phyloP scores from a whole-genome alignment of 2,329 filamentous ascomycete species.

The Ustilaginoidea virens region DNA sequence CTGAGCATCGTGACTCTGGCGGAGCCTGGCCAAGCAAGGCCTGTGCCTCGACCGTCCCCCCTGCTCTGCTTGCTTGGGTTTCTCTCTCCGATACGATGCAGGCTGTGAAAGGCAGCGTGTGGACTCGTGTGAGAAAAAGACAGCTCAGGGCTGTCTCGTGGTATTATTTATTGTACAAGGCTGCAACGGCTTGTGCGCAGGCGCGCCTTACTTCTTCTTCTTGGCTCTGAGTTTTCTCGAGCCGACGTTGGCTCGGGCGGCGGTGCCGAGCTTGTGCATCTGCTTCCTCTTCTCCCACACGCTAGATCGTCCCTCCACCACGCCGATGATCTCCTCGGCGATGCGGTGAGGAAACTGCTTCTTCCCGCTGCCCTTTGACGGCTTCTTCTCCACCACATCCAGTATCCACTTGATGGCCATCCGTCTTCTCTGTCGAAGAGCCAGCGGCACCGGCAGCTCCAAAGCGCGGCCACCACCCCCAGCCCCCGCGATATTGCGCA shows the following conservation, averaged over 20 bases:
- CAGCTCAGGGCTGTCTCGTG: neutral
- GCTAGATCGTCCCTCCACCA: slow-evolving; percentile 70
- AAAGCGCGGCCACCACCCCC: slow-evolving; percentile 76
- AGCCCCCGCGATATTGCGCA: slow-evolving; percentile 59
- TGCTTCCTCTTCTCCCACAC: slow-evolving; percentile 71
- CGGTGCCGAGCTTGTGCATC: slow-evolving; percentile 70
- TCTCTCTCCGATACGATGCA: too few species aligned
- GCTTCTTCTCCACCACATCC: slow-evolving; percentile 65
- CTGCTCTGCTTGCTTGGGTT: too few species aligned
- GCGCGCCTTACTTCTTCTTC: slow-evolving; percentile 17
- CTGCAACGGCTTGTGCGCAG: too few species aligned
- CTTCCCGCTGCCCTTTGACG: slow-evolving; percentile 53
- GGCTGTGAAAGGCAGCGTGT: too few species aligned
- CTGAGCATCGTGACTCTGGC: too few species aligned
- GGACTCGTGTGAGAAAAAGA: too few species aligned
- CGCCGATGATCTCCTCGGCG: slow-evolving; percentile 77
- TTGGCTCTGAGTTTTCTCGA: slow-evolving; percentile 21
- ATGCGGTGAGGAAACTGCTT: slow-evolving; percentile 62
- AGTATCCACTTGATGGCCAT: slow-evolving; percentile 81
- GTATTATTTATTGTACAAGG: slow-evolving; percentile 2
- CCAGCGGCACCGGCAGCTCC: slow-evolving; percentile 67
- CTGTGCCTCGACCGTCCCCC: too few species aligned
- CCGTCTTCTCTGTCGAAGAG: slow-evolving; percentile 58
- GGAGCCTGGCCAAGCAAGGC: too few species aligned
- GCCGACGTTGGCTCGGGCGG: slow-evolving; percentile 57